Evolutionary conservation across 257 asterid species (phyloP).

Genomic region (Plantago major): DNA sequence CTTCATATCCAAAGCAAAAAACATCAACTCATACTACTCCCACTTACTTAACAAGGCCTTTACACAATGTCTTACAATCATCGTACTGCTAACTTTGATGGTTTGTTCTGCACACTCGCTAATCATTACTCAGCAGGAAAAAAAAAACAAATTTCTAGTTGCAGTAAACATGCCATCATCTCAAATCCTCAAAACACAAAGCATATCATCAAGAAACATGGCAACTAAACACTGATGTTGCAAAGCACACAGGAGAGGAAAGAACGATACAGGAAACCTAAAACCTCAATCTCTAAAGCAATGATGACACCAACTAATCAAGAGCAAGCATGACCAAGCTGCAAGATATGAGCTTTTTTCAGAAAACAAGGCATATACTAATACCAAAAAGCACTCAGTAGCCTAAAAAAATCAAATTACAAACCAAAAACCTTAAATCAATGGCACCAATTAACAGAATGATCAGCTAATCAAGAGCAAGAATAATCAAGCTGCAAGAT

Average conservation of each 20-base stretch:
- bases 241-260: neutral
- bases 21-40: no score
- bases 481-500: neutral
- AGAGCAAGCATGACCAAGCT: neutral
- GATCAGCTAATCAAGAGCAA: neutral
- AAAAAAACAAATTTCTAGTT: no score
- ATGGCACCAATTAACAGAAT: neutral
- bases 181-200: neutral
- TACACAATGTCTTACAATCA: no score
- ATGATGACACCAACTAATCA: neutral
- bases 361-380: no score
- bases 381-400: no score
- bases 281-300: neutral
- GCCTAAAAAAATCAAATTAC: no score
- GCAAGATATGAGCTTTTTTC: no score
- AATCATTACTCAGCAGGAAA: no score
- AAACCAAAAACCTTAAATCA: neutral
- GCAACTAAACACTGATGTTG: neutral
- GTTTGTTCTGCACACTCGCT: no score
- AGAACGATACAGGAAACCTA: neutral
- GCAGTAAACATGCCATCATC: neutral
- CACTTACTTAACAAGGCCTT: no score
- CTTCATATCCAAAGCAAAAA: no score
- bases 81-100: no score
- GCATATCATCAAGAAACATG: neutral